Base-by-base conservation (phyloP, 176 grass and related monocot genomes). In the Eremochloa ophiuroides region DNA sequence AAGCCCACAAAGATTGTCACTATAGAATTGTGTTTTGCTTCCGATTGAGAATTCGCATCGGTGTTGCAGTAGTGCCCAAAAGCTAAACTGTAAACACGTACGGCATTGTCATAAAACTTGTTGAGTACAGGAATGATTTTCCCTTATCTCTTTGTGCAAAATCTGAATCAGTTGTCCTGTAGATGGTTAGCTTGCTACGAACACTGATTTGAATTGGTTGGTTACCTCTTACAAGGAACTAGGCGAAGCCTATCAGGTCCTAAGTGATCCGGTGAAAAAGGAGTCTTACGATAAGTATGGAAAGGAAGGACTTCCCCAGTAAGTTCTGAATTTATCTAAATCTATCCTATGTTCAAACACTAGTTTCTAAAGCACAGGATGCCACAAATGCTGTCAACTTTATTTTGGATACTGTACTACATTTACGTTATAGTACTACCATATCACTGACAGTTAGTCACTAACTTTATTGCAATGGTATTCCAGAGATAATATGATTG, bases 241-340 rank as follows among this genome's bases (percentile, higher is more conserved):
- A 61, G 95, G 95, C 28, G 95, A 98, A 65, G 95, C 92, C 69
- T 98, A 98, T 93, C 95, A 98, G 84, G 75, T 95, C 38, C 71
- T 98, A 60, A 95, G 95, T 56, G 95, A 95, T 86, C 92, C 90
- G 31, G 78, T 66, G 38, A 98, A 89, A 90, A 91, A 78, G 60
- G 84, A 95, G 71, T 83, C 82, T 27, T 98, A 98, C 66, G 92
- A 98, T 66, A 95, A 88, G 73, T 71, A 82, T 84, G 95, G 92
- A 75, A 98, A 98, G 68, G 95, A 93, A 89, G 88, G 88, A 56
- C 55, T 98, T 85, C 71, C 75, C 9, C 69, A 85, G 92, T 98
- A 88, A 98, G 90, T 86, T 10, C 10, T 90, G 25, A 80, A 77
- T 33, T 73, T 70, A 12, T 62, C 26, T 42, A 14, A 22, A 18